phyloP scores from a whole-genome alignment of 2,329 filamentous ascomycete species.

The Exophiala aquamarina region DNA sequence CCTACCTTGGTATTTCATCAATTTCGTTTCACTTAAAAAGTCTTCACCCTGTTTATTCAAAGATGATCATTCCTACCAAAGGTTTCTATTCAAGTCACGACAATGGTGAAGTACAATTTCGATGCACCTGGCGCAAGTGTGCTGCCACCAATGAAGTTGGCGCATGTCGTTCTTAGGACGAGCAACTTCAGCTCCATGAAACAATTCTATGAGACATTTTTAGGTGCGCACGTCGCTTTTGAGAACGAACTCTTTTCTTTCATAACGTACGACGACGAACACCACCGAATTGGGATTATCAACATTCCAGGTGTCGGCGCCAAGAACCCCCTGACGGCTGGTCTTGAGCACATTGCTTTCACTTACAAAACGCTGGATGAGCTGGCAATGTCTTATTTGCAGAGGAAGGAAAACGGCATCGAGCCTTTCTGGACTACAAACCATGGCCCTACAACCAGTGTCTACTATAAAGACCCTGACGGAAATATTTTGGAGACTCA shows the following conservation, averaged over 20 bases:
- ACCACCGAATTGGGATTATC: slow-evolving; percentile 45
- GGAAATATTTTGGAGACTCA: slow-evolving; percentile 51
- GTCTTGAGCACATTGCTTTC: slow-evolving; percentile 47
- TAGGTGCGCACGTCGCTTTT: background rate
- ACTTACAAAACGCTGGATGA: slow-evolving; percentile 37
- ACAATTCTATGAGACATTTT: slow-evolving; percentile 3
- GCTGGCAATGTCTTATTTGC: slow-evolving; percentile 38
- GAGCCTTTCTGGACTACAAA: slow-evolving; percentile 46
- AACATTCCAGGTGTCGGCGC: slow-evolving; percentile 29
- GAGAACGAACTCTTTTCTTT: background rate
- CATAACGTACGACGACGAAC: slow-evolving; percentile 8
- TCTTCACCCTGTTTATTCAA: no score
- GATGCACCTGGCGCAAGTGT: background rate
- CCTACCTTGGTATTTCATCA: no score
- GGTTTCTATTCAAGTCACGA: no score
- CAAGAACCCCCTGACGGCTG: slow-evolving; percentile 26
- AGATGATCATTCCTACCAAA: no score
- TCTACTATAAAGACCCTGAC: slow-evolving; percentile 53
- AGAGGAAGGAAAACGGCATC: slow-evolving; percentile 20
- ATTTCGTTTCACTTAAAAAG: no score
- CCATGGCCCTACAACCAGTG: slow-evolving; percentile 47
- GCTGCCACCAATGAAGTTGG: slow-evolving; percentile 3
- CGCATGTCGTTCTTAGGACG: slow-evolving; percentile 12
- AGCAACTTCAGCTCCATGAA: background rate
- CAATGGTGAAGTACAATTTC: background rate